Evolutionary conservation across 2,329 filamentous ascomycete species (phyloP), one percentile per base, ranked within the genome.

Genomic region (Neofusicoccum laricinum): DNA sequence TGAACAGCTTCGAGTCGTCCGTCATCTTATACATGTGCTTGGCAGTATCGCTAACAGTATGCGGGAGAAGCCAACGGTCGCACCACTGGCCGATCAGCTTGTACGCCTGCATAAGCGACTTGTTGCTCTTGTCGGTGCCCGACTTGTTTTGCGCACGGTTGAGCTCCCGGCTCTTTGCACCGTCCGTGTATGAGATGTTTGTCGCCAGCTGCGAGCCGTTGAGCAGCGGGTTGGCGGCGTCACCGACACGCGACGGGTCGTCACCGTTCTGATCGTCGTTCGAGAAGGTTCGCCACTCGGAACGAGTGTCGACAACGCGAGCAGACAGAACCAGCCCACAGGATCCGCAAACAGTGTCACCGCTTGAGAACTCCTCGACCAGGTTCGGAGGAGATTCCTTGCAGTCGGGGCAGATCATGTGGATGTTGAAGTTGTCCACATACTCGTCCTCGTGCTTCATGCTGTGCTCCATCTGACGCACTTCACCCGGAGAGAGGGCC

Each of bases 211-310:
- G 93, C 68, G 92, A 90, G 64, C 93, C 93, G 72, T 96, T 93
- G 65, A 97, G 85, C 48, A 99, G 88, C 62, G 92, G 90, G 74
- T 98, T 97, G 66, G 90, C 89, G 5, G 90, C 91, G 71, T 98
- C 95, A 81, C 95, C 95, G 69, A 99, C 94, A 92, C 95, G 95
- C 65, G 93, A 97, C 4, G 96, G 95, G 70, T 99, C 95, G 71
- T 98, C 96, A 73, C 91, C 93, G 73, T 92, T 92, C 77, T 97
- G 92, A 76, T 99, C 96, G 74, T 99, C 95, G 76, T 98, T 98
- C 75, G 93, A 93, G 80, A 99, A 99, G 0, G 95, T 99, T 75
- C 95, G 92, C 95, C 95, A 99, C 81, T 99, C 95, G 53, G 93
- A 97, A 67, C 96, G 90, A 66, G 92, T 96, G 75, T 99, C 96